Evolutionary conservation across 177 flowering plant genomes (phyloP), one percentile per base, ranked within the genome.

Genomic region (Vitis hybrid): DNA sequence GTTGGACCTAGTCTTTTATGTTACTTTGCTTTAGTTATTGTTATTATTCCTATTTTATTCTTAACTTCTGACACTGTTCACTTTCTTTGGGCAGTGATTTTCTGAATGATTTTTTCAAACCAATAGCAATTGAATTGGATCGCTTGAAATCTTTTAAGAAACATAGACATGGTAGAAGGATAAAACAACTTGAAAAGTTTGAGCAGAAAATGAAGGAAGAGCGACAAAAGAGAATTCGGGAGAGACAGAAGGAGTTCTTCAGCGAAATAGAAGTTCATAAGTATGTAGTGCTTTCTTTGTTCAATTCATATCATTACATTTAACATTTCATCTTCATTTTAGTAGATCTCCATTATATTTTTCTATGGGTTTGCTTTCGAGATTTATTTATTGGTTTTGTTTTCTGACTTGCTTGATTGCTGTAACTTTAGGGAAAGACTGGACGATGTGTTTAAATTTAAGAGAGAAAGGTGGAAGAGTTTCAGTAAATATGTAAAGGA

Each of bases 161-260:
- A 74, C 83, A 88, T 79, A 91, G 85, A 75, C 90, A 89, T 80
- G 99, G 99, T 67, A 85, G 98, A 83, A 87, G 97, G 79, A 64
- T 85, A 29, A 93, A 89, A 73, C 99, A 95, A 74, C 76, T 93
- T 49, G 99, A 95, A 75, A 95, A 82, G 71, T 92, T 70, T 82
- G 99, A 95, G 78, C 93, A 87, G 81, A 91, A 82, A 79, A 93
- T 93, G 99, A 95, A 91, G 84, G 99, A 95, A 84, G 99, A 95
- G 79, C 87, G 99, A 22, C 95, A 87, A 71, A 95, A 89, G 89
- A 87, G 98, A 78, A 85, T 89, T 33, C 88, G 95, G 66, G 98
- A 93, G 84, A 88, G 98, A 85, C 99, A 95, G 82, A 95, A 93
- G 82, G 98, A 95, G 67, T 95, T 95, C 82, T 95, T 95, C 74